Percentiles rank a stretch among this genome's conserved stretches.
These are phyloP conservation scores for Xylaria telfairii DNA, from an alignment of 495 filamentous ascomycete species.

Conservation along the genomic window DNA sequence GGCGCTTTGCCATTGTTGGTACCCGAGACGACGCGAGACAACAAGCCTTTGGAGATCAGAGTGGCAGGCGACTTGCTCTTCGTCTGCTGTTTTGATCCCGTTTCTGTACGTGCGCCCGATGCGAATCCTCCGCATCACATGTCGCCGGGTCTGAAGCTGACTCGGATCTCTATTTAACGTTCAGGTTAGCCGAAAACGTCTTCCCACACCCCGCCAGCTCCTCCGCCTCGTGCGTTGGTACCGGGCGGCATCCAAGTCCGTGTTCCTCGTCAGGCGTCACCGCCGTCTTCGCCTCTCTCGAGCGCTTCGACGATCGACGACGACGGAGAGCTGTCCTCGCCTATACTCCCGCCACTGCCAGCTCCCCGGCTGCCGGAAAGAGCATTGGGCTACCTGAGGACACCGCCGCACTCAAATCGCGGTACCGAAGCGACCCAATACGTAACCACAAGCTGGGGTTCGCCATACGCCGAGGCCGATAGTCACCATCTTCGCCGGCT, in stretches of 20 bases:
- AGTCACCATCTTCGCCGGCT: constrained; percentile 50
- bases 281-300: constrained; percentile 55
- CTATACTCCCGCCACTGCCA: constrained; percentile 59
- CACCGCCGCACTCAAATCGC: constrained; percentile 48
- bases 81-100: constrained; percentile 63
- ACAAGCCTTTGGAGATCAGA: constrained; percentile 41
- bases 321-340: constrained; percentile 57
- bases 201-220: constrained; percentile 51
- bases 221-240: constrained; percentile 60
- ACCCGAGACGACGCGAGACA: constrained; percentile 31
- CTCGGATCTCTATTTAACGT: constrained; percentile 23
- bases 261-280: constrained; percentile 35
- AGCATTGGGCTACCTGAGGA: constrained; percentile 54
- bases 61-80: constrained; percentile 59
- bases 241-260: constrained; percentile 51
- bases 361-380: constrained; percentile 56
- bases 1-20: constrained; percentile 28
- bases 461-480: constrained; percentile 67
- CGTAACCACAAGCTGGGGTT: constrained; percentile 75
- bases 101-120: constrained; percentile 45
- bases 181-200: constrained; percentile 53
- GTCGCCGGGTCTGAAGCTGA: constrained; percentile 4
- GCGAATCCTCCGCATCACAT: constrained; percentile 11
- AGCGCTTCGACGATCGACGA: constrained; percentile 59
- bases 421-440: constrained; percentile 46